phyloP scores from a whole-genome alignment of 306 rosid species.

The Sphenostylis stenocarpa region DNA sequence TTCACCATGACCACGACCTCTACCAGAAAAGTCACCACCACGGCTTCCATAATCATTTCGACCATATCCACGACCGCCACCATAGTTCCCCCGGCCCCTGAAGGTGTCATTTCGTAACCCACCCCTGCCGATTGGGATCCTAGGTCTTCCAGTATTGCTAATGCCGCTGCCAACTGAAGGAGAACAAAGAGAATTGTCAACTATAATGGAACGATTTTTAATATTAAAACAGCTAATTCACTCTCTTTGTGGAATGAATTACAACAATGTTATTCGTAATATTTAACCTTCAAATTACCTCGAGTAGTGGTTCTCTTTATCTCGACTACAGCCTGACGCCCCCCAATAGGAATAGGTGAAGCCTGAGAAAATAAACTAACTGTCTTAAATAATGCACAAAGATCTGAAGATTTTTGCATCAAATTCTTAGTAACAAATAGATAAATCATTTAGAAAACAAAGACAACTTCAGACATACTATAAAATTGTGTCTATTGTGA shows the following conservation, averaged over 20 bases:
- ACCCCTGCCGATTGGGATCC: conserved; percentile 52
- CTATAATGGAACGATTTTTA: conserved; percentile 15
- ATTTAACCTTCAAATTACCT: conserved; percentile 46
- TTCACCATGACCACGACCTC: conserved; percentile 56
- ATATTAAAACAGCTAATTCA: neutral
- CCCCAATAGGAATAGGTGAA: conserved; percentile 57
- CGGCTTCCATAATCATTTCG: conserved; percentile 54
- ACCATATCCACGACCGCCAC: conserved; percentile 48
- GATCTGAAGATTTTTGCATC: neutral
- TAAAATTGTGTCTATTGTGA: neutral
- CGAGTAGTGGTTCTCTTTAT: conserved; percentile 65
- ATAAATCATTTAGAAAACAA: neutral
- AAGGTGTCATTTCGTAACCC: conserved; percentile 59
- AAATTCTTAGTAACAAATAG: neutral
- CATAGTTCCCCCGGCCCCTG: conserved; percentile 57
- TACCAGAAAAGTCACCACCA: conserved; percentile 53
- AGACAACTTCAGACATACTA: neutral
- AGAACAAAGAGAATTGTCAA: conserved; percentile 12
- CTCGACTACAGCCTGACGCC: conserved; percentile 58
- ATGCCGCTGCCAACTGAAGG: conserved; percentile 50
- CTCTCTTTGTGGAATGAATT: conserved; percentile 11
- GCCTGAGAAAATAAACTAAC: conserved; percentile 54
- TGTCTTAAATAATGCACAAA: neutral
- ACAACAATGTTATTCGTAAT: neutral
- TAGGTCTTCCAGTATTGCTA: conserved; percentile 45